Base-by-base conservation (phyloP, 495 filamentous ascomycete species). In the Bacidia gigantensis region DNA sequence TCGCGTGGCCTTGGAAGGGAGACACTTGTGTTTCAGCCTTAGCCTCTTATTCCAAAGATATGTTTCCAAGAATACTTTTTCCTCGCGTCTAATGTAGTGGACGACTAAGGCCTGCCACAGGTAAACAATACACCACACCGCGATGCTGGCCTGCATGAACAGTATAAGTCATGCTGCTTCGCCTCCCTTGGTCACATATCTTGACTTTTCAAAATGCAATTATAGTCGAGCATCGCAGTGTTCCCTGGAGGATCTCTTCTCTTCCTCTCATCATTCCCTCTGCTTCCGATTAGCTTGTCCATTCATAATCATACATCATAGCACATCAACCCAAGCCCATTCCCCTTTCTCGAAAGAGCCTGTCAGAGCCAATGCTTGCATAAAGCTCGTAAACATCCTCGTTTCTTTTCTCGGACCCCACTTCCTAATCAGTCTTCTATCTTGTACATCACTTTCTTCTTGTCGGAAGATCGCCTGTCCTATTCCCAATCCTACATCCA, bases 91-190 rank as follows among this genome's bases (percentile, higher is more conserved):
- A 50, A 50, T 29, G 25, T 14, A 5, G 17, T 50, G 20, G 26
- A 50, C 32, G 5, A 32, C 25, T 38, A 0, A 17, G 20, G 14
- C 0, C 23, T 49, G 22, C 10, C 46, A 49, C 3, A 17, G n/a
- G 11, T 18, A 35, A 50, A 7, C 26, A 32, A 32, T 38, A 9
- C 47, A 50, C 32, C 47, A 50, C 47, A 50, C 47, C 46, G 25
- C 32, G 5, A 17, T n/a, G 23, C 46, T 50, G 47, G 26, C 47
- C 47, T 35, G 25, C 26, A 35, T 29, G 47, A 38, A 38, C n/a
- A 53, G 48, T 53, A 57, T 57, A 57, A 57, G 55, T 35, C 44
- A n/a, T 25, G 3, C 23, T 58, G 51, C 56, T 58, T 54, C 56
- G 56, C 56, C 56, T 58, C 56, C 25, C 11, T 40, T 39, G 12